A percentile compares a stretch with the other conserved stretches of the same genome.
These are phyloP conservation scores for Pouteria glomerata DNA, from an alignment of 148 eudicot species.

Conservation along the genomic window DNA sequence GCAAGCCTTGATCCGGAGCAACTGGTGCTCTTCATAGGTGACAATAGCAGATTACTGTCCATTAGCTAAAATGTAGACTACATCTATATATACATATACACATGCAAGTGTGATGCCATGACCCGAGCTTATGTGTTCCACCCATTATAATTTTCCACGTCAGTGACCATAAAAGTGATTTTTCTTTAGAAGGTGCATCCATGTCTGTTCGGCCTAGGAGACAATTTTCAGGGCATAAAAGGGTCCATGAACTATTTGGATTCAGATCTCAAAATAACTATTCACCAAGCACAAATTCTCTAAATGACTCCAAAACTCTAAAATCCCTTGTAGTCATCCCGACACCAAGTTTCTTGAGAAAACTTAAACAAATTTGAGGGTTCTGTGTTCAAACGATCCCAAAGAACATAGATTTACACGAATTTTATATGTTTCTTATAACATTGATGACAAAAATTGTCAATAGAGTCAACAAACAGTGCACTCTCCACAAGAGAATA, in stretches of 20 bases:
- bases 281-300: not conserved
- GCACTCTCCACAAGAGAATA: no score
- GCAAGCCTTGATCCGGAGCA: not conserved
- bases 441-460: no score
- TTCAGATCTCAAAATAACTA: not conserved
- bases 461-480: no score
- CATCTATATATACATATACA: no score
- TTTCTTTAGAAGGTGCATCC: not conserved
- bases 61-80: not conserved
- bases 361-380: not conserved
- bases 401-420: no score
- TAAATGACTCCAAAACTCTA: not conserved
- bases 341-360: not conserved
- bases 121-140: not conserved
- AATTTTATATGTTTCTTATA: no score
- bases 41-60: not conserved
- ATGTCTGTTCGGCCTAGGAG: not conserved
- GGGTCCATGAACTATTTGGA: not conserved
- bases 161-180: not conserved
- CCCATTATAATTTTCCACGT: not conserved
- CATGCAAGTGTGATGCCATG: no score
- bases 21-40: not conserved
- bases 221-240: not conserved
- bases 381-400: not conserved
- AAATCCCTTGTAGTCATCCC: not conserved